Base-by-base conservation (phyloP, 768 basidiomycete genomes). In the Leucocoprinus sp. region DNA sequence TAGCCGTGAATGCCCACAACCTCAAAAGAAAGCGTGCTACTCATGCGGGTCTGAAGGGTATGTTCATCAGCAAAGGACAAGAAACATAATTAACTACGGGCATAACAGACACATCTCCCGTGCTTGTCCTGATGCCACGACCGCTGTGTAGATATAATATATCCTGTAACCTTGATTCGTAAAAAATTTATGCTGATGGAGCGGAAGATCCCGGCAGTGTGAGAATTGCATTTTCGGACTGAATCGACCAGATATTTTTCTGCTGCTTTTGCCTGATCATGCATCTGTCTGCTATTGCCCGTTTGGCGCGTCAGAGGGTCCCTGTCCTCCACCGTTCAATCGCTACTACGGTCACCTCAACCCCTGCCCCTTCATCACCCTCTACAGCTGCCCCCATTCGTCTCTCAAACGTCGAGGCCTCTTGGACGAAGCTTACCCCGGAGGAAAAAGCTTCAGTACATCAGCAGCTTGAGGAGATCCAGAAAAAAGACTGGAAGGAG, bases 401-500 rank as follows among this genome's bases (percentile, higher is more conserved):
- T 37, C 67, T 93, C 49, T 79, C 80, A 50, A 93, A 95, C 70
- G 84, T 97, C 56, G 95, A 98, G 71, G 92, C 92, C 0, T 83
- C 86, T 60, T 98, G 95, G 95, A 80, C 78, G 48, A 68, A 68
- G 29, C 65, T 93, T 53, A 71, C 64, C 51, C 57, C 66, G 37
- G 69, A 83, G 53, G 91, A 93, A 61, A 85, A 88, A 67, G 64
- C 75, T 40, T 62, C 73, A 39, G 83, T 96, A 29, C 89, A 92
- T 60, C 78, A 83, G 60, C 87, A 93, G 66, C 81, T 98, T 42
- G 91, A 93, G 69, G 80, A 80, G 60, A 54, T 93, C 47, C 92
- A 96, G 73, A 87, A 90, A 78, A 87, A 82, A 70, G 92, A 97
- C 71, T 99, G 95, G 95, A 95, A 87, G 64, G 66, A 75, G 52